Evolutionary conservation across 2,329 filamentous ascomycete genomes (phyloP), one percentile per base, ranked within the genome.

Genomic region (Grosmannia huntii): DNA sequence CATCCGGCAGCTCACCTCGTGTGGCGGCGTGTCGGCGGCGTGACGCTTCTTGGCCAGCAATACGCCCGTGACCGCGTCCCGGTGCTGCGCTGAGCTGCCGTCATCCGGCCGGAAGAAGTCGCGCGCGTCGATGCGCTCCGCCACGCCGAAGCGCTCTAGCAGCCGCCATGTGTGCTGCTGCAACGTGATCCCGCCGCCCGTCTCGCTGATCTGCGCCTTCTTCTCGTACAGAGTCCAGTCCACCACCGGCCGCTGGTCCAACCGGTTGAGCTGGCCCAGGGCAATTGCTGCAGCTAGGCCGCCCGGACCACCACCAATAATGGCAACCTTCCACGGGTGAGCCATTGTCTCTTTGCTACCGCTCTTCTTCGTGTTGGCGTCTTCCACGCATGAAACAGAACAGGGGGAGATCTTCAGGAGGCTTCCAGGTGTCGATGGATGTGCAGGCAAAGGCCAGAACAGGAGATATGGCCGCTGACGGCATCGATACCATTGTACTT

Each of bases 181-280:
- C 5, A 72, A 57, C 31, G 66, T 70, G 54, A 72, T 71, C n/a
- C 70, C 70, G 5, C 68, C 69, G 7, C 70, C 69, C 0, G 68
- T 70, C 56, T 72, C 70, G 23, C 70, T 71, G 57, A 72, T 60
- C 1, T 60, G 61, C 4, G 58, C 54, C 25, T 64, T 62, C 56
- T 65, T 64, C 50, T 70, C 64, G 41, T 68, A 68, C 62, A 4
- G 59, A 14, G 31, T 62, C 62, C 23, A 63, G 68, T 69, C 66
- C n/a, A 71, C 64, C 12, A 68, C 64, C 2, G 65, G 60, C 1
- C 67, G 57, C 41, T 64, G 65, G 11, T 62, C 61, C 19, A 70
- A 48, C 19, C 58, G 53, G 5, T 61, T 63, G 1, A 62, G 59
- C 44, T 55, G 57, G 55, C 60, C 52, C 23, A 59, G 56, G 19